Evolutionary conservation across 495 filamentous ascomycete genomes (phyloP).

Genomic region (Rhypophila decipiens): DNA sequence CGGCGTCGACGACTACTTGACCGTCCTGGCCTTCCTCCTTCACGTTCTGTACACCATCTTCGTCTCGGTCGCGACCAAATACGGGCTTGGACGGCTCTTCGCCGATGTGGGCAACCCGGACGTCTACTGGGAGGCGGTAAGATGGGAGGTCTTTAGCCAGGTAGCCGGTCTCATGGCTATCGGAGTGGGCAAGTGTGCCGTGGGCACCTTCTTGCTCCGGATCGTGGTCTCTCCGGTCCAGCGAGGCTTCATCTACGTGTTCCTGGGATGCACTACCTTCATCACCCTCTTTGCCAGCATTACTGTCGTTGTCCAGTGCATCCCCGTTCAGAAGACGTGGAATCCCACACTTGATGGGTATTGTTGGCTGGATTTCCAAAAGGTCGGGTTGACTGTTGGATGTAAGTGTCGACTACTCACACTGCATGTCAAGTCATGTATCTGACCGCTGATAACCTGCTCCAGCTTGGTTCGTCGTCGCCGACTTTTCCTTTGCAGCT

Average conservation of each 20-base stretch:
- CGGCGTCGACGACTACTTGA: slow-evolving; percentile 7
- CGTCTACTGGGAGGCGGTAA: slow-evolving; percentile 1
- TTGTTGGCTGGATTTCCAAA: slow-evolving; percentile 1
- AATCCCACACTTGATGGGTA: not conserved
- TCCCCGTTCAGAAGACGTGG: slow-evolving; percentile 3
- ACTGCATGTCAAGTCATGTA: not conserved
- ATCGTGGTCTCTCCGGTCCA: not conserved
- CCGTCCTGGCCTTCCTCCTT: not conserved
- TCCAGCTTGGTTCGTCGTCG: slow-evolving; percentile 1
- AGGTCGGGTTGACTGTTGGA: slow-evolving; percentile 5
- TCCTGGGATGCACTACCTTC: not conserved
- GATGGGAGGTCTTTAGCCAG: slow-evolving; percentile 4
- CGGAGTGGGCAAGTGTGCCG: slow-evolving; percentile 2
- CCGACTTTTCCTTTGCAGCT: slow-evolving; percentile 3
- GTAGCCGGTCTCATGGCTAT: slow-evolving; percentile 1
- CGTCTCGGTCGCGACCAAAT: slow-evolving; percentile 1
- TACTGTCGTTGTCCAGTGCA: slow-evolving; percentile 4
- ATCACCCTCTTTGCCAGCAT: slow-evolving; percentile 4
- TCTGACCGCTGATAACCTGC: not conserved
- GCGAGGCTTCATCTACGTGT: not conserved
- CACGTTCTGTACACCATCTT: slow-evolving; percentile 3
- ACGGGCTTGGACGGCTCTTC: slow-evolving; percentile 1
- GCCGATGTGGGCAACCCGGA: slow-evolving; percentile 2
- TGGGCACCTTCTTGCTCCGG: slow-evolving; percentile 2
- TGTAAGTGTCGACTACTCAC: not conserved